Evolutionary conservation across 164 flowering plant genomes (phyloP).

Genomic region (Cinnamomum chago): DNA sequence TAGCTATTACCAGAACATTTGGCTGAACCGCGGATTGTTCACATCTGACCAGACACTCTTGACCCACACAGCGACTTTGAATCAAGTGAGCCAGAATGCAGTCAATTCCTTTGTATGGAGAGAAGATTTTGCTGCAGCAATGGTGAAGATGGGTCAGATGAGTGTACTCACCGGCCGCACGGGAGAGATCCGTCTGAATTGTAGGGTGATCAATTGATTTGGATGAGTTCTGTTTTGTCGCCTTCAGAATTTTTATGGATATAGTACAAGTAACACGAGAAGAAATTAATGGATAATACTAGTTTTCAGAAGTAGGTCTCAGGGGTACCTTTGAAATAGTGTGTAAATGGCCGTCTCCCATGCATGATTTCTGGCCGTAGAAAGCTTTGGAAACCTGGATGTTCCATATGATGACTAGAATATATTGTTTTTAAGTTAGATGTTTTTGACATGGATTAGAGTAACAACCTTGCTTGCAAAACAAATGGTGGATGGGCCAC

Average conservation of each 20-base stretch:
- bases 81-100: slow-evolving; percentile 36
- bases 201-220: slow-evolving; percentile 41
- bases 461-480: too few species aligned
- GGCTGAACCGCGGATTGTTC: slow-evolving; percentile 36
- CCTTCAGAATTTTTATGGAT: background rate
- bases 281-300: too few species aligned
- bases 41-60: slow-evolving; percentile 56
- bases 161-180: slow-evolving; percentile 47
- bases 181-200: slow-evolving; percentile 50
- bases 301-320: too few species aligned
- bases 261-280: too few species aligned
- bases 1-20: slow-evolving; percentile 33
- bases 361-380: too few species aligned
- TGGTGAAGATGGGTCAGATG: slow-evolving; percentile 62
- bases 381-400: too few species aligned
- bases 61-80: slow-evolving; percentile 29
- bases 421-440: too few species aligned
- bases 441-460: too few species aligned
- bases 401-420: too few species aligned
- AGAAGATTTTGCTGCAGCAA: slow-evolving; percentile 44
- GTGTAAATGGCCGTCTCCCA: too few species aligned
- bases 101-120: slow-evolving; percentile 24
- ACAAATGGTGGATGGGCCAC: too few species aligned
- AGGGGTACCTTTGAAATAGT: too few species aligned
- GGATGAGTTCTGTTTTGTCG: background rate